Conservation (phyloP, 768 basidiomycete species). For the Boletus tomentosulus region DNA sequence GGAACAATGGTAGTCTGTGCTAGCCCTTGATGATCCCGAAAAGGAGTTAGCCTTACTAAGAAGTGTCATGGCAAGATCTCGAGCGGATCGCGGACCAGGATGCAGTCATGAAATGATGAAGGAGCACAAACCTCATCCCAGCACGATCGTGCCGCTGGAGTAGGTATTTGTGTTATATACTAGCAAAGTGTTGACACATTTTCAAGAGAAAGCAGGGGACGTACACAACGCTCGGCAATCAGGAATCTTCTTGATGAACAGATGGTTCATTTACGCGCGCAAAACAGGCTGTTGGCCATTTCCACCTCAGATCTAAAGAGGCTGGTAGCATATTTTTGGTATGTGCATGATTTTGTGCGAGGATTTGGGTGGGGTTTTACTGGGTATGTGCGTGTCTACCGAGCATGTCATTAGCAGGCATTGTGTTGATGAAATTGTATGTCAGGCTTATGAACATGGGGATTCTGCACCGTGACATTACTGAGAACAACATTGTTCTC, state of each 20-base stretch:
- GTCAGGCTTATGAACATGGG: neutral
- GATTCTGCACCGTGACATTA: neutral
- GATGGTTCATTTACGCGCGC: neutral
- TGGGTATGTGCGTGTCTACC: conserved; percentile 4
- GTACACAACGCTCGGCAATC: too few species aligned
- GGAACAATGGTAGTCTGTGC: too few species aligned
- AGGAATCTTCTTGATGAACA: conserved; percentile 2
- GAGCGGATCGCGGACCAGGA: neutral
- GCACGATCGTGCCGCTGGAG: neutral
- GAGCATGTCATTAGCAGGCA: too few species aligned
- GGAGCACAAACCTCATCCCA: neutral
- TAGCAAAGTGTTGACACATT: neutral
- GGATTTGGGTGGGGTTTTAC: conserved; percentile 10
- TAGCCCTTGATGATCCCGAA: too few species aligned
- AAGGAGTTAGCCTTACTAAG: too few species aligned
- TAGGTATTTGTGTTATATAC: neutral
- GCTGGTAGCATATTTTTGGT: conserved; percentile 14
- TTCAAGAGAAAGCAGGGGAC: too few species aligned
- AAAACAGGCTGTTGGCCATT: conserved; percentile 4
- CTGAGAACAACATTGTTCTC: conserved; percentile 31
- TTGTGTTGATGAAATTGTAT: too few species aligned
- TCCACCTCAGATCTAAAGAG: conserved; percentile 5
- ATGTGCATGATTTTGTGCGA: conserved; percentile 17
- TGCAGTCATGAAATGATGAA: neutral
- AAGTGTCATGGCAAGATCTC: neutral